These are phyloP conservation scores for Akebia trifoliata DNA, from an alignment of 164 flowering plant genomes.

Conservation along the genomic window DNA sequence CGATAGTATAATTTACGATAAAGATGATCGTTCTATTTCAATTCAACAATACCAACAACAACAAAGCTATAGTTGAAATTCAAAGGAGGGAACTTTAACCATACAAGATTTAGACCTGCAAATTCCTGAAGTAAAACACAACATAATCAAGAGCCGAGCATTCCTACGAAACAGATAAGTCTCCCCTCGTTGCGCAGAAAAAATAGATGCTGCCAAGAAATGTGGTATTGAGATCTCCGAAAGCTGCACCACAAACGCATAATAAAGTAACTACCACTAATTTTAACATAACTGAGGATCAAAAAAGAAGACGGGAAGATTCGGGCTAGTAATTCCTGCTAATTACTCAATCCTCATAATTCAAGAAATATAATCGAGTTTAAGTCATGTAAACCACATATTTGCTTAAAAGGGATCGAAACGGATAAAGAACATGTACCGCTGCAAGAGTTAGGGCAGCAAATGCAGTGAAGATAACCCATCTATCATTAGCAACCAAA, in stretches of 20 bases:
- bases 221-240: constrained; percentile 87
- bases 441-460: constrained; percentile 62
- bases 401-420: not conserved
- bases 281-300: not conserved
- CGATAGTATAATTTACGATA: no score
- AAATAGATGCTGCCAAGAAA: constrained; percentile 81
- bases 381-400: not conserved
- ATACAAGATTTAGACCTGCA: constrained; percentile 87
- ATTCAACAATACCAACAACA: no score
- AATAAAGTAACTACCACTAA: no score
- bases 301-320: not conserved
- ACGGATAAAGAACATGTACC: constrained; percentile 30
- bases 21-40: no score
- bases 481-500: constrained; percentile 62
- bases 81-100: constrained; percentile 37
- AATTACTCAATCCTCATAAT: not conserved
- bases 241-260: constrained; percentile 43
- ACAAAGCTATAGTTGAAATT: no score
- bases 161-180: constrained; percentile 52
- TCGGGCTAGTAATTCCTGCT: not conserved
- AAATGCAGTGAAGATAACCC: constrained; percentile 71
- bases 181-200: constrained; percentile 70
- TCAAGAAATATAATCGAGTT: not conserved
- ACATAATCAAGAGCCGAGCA: constrained; percentile 48
- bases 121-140: constrained; percentile 68